A percentile compares a stretch with the other conserved stretches of the same genome.
phyloP scores from a whole-genome alignment of 306 rosid species.

The Quercus cerris region DNA sequence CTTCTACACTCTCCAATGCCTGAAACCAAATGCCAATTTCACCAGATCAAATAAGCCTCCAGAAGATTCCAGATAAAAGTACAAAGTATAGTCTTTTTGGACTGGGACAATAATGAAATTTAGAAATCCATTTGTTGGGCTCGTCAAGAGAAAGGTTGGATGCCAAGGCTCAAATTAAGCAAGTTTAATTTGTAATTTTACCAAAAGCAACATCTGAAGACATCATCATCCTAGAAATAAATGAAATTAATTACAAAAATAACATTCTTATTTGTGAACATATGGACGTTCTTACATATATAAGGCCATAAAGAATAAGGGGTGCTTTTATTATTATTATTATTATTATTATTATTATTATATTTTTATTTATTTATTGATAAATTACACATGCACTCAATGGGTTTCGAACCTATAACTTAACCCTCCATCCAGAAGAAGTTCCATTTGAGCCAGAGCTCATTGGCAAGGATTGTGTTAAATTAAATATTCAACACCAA shows the following conservation, averaged over 20 bases:
- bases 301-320: no score
- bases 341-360: no score
- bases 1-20: slow-evolving; percentile 96
- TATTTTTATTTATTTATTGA: no score
- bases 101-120: neutral
- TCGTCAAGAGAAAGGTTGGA: neutral
- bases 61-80: slow-evolving; percentile 17
- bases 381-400: no score
- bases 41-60: slow-evolving; percentile 9
- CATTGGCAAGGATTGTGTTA: neutral
- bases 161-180: neutral
- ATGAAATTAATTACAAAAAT: neutral
- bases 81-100: neutral
- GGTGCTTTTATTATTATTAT: neutral
- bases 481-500: neutral
- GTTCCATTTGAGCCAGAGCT: no score
- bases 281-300: neutral
- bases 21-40: slow-evolving; percentile 38
- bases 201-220: neutral
- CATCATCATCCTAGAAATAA: neutral
- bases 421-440: no score
- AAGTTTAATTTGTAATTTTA: neutral
- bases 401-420: no score
- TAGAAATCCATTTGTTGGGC: neutral
- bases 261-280: neutral